A percentile compares a stretch with the other conserved stretches of the same genome.
These are phyloP conservation scores for Saturnispora diversa DNA, from an alignment of 805 yeast genomes.

Conservation along the genomic window DNA sequence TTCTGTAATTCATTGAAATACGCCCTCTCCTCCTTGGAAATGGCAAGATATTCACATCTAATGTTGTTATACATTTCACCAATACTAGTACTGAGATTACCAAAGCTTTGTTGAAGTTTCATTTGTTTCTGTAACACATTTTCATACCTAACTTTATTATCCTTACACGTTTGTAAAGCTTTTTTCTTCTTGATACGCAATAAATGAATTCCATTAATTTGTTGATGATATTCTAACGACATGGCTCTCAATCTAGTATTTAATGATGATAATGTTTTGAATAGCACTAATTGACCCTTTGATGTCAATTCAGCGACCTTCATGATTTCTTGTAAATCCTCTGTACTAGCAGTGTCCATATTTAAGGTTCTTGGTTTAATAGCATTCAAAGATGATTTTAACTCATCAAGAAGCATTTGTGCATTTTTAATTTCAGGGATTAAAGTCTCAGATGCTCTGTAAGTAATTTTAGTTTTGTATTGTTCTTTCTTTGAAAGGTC, in stretches of 20 bases:
- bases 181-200: constrained; percentile 13
- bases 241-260: constrained; percentile 17
- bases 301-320: constrained; percentile 15
- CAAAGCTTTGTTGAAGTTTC: constrained; percentile 14
- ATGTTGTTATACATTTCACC: constrained; percentile 3
- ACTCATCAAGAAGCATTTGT: constrained; percentile 10
- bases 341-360: constrained; percentile 10
- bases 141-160: constrained; percentile 2
- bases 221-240: constrained; percentile 22
- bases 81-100: constrained; percentile 13
- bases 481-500: not conserved
- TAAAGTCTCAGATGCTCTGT: constrained; percentile 1
- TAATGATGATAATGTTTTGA: constrained; percentile 15
- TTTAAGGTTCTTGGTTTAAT: constrained; percentile 10
- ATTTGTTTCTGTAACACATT: constrained; percentile 25
- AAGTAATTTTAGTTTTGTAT: constrained; percentile 10
- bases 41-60: constrained; percentile 12
- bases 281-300: constrained; percentile 17
- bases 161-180: not conserved
- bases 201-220: constrained; percentile 18
- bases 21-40: constrained; percentile 23
- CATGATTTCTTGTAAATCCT: constrained; percentile 16
- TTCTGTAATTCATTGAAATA: constrained; percentile 22
- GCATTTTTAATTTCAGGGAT: constrained; percentile 10
- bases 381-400: constrained; percentile 10